Conservation (phyloP, 192 early-diverging fungal species). For the Piromyces finnis region DNA sequence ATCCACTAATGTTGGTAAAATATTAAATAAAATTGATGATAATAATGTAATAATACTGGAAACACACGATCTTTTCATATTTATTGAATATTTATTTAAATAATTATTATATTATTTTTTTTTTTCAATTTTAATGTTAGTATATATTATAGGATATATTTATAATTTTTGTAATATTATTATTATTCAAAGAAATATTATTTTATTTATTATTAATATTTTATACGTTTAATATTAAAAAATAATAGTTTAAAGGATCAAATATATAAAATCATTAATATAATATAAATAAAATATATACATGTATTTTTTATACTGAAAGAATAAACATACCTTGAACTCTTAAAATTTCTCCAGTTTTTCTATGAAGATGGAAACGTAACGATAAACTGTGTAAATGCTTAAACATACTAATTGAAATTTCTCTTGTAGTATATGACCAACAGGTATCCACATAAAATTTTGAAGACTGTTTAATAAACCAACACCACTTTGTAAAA, state of each 20-base stretch:
- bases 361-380: constrained; percentile 81
- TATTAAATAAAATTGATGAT: constrained; percentile 71
- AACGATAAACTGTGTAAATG: constrained; percentile 80
- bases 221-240: too few relatives aligned
- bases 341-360: constrained; percentile 85
- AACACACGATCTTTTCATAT: constrained; percentile 18
- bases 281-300: too few relatives aligned
- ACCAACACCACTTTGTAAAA: constrained; percentile 61
- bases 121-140: background rate
- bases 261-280: too few relatives aligned
- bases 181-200: too few relatives aligned
- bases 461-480: constrained; percentile 62
- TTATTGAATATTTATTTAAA: too few relatives aligned
- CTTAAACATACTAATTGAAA: constrained; percentile 77
- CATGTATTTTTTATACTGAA: too few relatives aligned
- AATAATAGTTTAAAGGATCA: too few relatives aligned
- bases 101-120: too few relatives aligned
- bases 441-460: constrained; percentile 83
- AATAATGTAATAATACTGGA: constrained; percentile 53
- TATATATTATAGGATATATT: too few relatives aligned
- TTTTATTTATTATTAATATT: too few relatives aligned
- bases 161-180: too few relatives aligned
- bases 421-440: constrained; percentile 79
- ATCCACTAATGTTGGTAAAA: constrained; percentile 75
- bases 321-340: constrained; percentile 78